Base-by-base conservation (phyloP, 2,329 filamentous ascomycete species). In the Cladosporium halotolerans region DNA sequence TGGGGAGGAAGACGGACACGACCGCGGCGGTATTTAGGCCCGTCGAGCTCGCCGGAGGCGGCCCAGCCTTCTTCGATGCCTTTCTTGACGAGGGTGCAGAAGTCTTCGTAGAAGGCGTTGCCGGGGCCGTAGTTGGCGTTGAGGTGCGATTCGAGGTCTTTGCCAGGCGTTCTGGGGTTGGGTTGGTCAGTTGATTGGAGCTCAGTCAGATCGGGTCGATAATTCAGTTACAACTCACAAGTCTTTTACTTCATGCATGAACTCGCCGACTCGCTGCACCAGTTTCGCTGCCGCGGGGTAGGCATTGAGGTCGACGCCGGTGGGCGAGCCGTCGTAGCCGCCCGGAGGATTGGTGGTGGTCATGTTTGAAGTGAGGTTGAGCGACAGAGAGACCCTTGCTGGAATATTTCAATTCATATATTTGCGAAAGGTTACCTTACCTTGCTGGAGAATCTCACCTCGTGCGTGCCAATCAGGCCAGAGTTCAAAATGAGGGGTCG, bases 21-120 rank as follows among this genome's bases (percentile, higher is more conserved):
- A 8, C 68, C 69, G 9, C 69, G 66, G 16, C 69, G 73, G 57
- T 79, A 80, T 56, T 71, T 73, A 9, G 66, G 68, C 1, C 76
- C 76, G 34, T 68, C 63, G 44, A 72, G 58, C 38, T 66, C 62
- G 45, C 62, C 62, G 7, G 65, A 67, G 9, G 69, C 68, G 3
- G 67, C 62, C 68, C 68, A 72, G 36, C 68, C 69, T 61, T 72
- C 68, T 16, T 64, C 44, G 1, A 70, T 56, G 2, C 69, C 68
- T 58, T 65, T 58, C n/a, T 63, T 65, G 33, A 66, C 67, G 9
- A 68, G 55, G 0, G 45, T 53, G 50, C 68, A 70, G 33, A 71
- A 62, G 38, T 70, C 67, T 42, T 69, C 67, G 55, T 69, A 71
- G 55, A 67, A 65, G 2, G 62, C 49, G 38, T 64, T 68, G n/a